phyloP scores from a whole-genome alignment of 768 basidiomycete species.

The Baorangia bicolor region DNA sequence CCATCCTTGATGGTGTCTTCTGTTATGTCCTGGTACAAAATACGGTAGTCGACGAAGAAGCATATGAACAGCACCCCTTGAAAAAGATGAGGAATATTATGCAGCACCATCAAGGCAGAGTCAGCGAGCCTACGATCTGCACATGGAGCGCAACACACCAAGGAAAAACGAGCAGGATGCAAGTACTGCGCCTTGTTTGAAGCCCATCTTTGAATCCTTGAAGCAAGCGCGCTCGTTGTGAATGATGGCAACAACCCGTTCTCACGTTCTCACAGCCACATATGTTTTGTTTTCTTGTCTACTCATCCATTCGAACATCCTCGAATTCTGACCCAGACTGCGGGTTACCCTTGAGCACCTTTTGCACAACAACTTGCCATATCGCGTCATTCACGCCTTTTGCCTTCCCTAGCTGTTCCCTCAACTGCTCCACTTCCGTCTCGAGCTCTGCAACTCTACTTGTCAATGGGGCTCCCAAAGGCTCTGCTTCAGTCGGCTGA shows the following conservation, averaged over 20 bases:
- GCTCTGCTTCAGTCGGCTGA: constrained; percentile 37
- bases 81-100: background rate
- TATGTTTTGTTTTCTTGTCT: background rate
- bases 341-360: constrained; percentile 38
- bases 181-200: constrained; percentile 85
- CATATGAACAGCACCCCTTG: constrained; percentile 81
- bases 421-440: constrained; percentile 63
- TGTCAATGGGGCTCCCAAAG: constrained; percentile 41
- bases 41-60: constrained; percentile 82
- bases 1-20: constrained; percentile 70
- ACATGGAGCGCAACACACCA: constrained; percentile 48
- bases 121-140: constrained; percentile 15
- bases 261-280: constrained; percentile 27
- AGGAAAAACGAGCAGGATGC: constrained; percentile 88
- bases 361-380: constrained; percentile 86
- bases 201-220: constrained; percentile 65
- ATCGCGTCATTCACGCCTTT: constrained; percentile 92
- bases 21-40: constrained; percentile 70
- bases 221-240: background rate
- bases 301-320: constrained; percentile 14
- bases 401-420: constrained; percentile 74
- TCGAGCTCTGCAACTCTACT: constrained; percentile 68
- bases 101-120: background rate
- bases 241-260: background rate
- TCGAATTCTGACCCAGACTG: background rate